Evolutionary conservation across 768 basidiomycete genomes (phyloP), one percentile per base, ranked within the genome.

Genomic region (Termitomyces sp.): DNA sequence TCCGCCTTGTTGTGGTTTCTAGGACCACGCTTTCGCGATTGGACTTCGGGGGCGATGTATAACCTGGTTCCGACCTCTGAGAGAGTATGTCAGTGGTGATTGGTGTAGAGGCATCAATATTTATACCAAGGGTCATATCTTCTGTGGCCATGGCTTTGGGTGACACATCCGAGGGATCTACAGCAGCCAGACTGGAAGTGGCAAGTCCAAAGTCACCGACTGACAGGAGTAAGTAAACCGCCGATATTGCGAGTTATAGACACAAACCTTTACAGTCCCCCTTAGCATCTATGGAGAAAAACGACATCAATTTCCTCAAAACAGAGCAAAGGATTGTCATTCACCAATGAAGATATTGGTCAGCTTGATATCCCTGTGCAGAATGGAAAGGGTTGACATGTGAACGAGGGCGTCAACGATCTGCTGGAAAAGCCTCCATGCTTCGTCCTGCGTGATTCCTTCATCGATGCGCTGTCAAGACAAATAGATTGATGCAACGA

Each of bases 121-220:
- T 4, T 76, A 38, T 60, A 85, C 88, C 90, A 26, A 90, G 72
- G 0, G 92, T 93, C 81, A 92, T 83, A 51, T 92, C 91, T 57
- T 90, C 84, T 11, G 73, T 68, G 18, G 71, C 66, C 22, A 73
- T 65, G 1, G 72, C 70, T 45, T 77, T 75, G 1, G 79, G 76
- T 8, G 80, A 76, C 28, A 88, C 72, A 66, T 87, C 85, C 0
- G 86, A 84, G 22, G 88, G 87, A 56, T 92, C 90, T 7, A 91
- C 84, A 33, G 86, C 88, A 3, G 87, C 87, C 18, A 91, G 74
- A 68, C 86, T 88, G 1, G 89, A 89, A 0, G 92, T 93, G 2
- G 92, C 92, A 5, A 97, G 77, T 32, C 94, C 95, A 66, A 97
- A 98, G 68, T 98, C 95, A 18, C 94, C 94, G 40, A 98, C 89